Conservation (phyloP, 2,329 filamentous ascomycete species). For the Verticillium longisporum region DNA sequence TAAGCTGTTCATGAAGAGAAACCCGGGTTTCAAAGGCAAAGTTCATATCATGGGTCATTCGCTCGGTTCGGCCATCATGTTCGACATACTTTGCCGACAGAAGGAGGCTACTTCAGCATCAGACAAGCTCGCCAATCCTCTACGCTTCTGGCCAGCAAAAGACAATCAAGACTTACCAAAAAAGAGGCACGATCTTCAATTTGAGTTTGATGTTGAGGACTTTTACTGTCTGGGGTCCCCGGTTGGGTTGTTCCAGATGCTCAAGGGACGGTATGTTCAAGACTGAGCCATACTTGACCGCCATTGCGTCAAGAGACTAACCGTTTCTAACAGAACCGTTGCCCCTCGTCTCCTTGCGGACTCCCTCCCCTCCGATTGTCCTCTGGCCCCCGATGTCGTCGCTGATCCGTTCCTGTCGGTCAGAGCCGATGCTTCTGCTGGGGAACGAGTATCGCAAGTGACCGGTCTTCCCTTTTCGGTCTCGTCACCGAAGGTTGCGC, state of each 20-base stretch:
- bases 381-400: conserved; percentile 44
- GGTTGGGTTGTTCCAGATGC: conserved; percentile 88
- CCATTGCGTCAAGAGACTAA: background rate
- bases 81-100: conserved; percentile 85
- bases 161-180: conserved; percentile 16
- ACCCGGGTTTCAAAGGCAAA: conserved; percentile 80
- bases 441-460: conserved; percentile 37
- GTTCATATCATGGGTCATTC: conserved; percentile 88
- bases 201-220: conserved; percentile 82
- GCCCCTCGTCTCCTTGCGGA: conserved; percentile 45
- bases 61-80: conserved; percentile 86
- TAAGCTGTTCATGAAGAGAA: conserved; percentile 73
- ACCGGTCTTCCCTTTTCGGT: conserved; percentile 52
- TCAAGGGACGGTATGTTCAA: conserved; percentile 62
- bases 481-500: conserved; percentile 77
- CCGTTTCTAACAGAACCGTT: conserved; percentile 42
- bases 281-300: background rate
- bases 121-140: conserved; percentile 29
- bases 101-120: conserved; percentile 33
- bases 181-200: conserved; percentile 37
- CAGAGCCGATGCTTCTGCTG: conserved; percentile 11
- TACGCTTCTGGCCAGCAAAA: conserved; percentile 38
- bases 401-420: conserved; percentile 55
- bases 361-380: conserved; percentile 40
- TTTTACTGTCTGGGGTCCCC: conserved; percentile 91